Evolutionary conservation across 495 filamentous ascomycete genomes (phyloP).

Genomic region (Geoglossum glabrum): DNA sequence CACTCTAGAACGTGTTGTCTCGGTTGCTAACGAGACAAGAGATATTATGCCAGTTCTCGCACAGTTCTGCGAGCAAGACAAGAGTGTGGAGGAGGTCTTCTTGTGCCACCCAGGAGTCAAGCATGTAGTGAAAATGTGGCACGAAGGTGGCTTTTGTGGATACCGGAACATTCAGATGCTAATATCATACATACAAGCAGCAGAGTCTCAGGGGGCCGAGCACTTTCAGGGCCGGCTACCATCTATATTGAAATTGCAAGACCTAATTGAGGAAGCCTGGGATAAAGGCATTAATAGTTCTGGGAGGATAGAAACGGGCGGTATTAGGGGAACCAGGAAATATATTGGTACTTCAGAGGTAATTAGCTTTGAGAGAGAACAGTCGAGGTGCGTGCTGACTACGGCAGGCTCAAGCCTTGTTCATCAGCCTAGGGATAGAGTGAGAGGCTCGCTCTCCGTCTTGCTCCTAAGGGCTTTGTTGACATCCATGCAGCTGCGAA

Average conservation of each 20-base stretch:
- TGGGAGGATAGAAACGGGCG: slow-evolving; percentile 66
- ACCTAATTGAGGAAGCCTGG: slow-evolving; percentile 81
- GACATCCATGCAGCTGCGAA: slow-evolving; percentile 23
- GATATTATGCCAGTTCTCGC: slow-evolving; percentile 59
- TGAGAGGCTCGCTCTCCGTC: slow-evolving; percentile 19
- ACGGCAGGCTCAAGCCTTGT: slow-evolving; percentile 57
- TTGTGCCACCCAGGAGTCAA: slow-evolving; percentile 56
- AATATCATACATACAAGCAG: slow-evolving; percentile 50
- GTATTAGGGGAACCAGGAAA: slow-evolving; percentile 71
- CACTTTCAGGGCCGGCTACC: slow-evolving; percentile 44
- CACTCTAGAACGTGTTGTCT: slow-evolving; percentile 22
- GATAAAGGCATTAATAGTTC: slow-evolving; percentile 59
- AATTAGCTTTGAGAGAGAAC: slow-evolving; percentile 2
- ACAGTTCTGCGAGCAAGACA: slow-evolving; percentile 48
- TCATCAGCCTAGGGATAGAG: slow-evolving; percentile 46
- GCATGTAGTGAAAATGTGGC: slow-evolving; percentile 63
- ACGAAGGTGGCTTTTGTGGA: slow-evolving; percentile 80
- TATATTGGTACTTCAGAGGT: slow-evolving; percentile 94
- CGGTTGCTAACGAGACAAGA: slow-evolving; percentile 38
- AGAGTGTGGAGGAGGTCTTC: slow-evolving; percentile 44
- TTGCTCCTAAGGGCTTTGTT: slow-evolving; percentile 6
- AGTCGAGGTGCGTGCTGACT: not conserved
- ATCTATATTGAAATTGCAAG: slow-evolving; percentile 65
- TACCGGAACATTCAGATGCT: slow-evolving; percentile 96
- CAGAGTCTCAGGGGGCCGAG: slow-evolving; percentile 33